A percentile compares a stretch with the other conserved stretches of the same genome.
Evolutionary conservation across 345 rosid species (phyloP).

Genomic region (Erucastrum elatum): DNA sequence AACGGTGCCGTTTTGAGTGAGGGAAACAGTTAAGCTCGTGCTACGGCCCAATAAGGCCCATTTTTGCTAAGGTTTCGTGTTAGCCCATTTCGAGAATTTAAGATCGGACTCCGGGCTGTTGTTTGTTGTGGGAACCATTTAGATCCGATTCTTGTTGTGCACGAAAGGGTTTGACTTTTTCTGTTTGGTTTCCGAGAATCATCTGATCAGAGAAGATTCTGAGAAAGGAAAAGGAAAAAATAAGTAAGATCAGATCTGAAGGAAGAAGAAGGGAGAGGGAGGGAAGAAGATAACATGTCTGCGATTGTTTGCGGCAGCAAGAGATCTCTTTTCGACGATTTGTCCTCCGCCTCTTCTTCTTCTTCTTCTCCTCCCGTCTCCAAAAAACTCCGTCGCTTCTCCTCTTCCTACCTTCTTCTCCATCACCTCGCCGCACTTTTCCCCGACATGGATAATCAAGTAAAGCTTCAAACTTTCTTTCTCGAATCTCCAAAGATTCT

Average conservation of each 20-base stretch:
- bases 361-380: slow-evolving; percentile 58
- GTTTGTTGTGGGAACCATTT: background rate
- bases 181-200: background rate
- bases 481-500: background rate
- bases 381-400: slow-evolving; percentile 63
- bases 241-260: slow-evolving; percentile 23
- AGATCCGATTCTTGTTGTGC: background rate
- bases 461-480: background rate
- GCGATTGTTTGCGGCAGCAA: slow-evolving; percentile 88
- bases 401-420: slow-evolving; percentile 42
- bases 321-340: slow-evolving; percentile 89
- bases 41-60: background rate
- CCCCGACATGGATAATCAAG: slow-evolving; percentile 87
- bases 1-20: background rate
- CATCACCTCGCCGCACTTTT: slow-evolving; percentile 58
- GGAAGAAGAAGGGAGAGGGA: slow-evolving; percentile 16
- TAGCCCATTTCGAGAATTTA: background rate
- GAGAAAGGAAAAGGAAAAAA: background rate
- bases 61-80: background rate
- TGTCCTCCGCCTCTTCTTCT: slow-evolving; percentile 53
- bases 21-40: background rate
- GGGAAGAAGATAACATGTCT: slow-evolving; percentile 77
- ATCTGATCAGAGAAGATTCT: background rate
- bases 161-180: background rate
- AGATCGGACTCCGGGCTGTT: background rate